phyloP scores from a whole-genome alignment of 139 green algal genomes.

The Auxenochlorella protothecoides region DNA sequence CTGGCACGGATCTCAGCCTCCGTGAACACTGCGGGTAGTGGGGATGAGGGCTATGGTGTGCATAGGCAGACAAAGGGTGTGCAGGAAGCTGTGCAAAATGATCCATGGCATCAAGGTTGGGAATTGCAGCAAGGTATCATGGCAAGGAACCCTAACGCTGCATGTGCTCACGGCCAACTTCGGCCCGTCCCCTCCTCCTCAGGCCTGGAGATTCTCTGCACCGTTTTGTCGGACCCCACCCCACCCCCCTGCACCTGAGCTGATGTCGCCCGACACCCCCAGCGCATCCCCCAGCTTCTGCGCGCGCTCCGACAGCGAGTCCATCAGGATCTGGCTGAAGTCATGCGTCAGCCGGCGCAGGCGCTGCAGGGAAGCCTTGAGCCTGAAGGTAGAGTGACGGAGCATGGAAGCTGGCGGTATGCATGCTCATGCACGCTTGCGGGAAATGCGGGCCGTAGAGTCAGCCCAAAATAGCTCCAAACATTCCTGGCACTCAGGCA shows the following conservation, averaged over 20 bases:
- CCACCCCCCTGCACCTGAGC: not conserved
- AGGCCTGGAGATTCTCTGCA: no score
- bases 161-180: no score
- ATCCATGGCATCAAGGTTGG: no score
- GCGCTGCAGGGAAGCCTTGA: constrained; percentile 77
- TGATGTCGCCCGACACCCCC: constrained; percentile 41
- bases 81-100: no score
- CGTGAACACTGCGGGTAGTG: constrained; percentile 51
- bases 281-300: constrained; percentile 57
- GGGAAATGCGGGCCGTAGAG: not conserved
- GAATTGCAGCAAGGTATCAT: no score
- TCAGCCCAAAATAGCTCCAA: no score
- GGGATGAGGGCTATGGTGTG: no score
- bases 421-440: not conserved
- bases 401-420: not conserved
- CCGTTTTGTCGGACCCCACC: not conserved
- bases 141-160: no score
- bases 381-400: constrained; percentile 9
- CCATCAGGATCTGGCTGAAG: constrained; percentile 61
- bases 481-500: no score
- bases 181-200: no score
- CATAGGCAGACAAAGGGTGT: no score
- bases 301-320: constrained; percentile 34
- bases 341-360: constrained; percentile 59
- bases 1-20: constrained; percentile 78